Evolutionary conservation across 2,329 filamentous ascomycete genomes (phyloP).

Genomic region (Byssothecium circinans): DNA sequence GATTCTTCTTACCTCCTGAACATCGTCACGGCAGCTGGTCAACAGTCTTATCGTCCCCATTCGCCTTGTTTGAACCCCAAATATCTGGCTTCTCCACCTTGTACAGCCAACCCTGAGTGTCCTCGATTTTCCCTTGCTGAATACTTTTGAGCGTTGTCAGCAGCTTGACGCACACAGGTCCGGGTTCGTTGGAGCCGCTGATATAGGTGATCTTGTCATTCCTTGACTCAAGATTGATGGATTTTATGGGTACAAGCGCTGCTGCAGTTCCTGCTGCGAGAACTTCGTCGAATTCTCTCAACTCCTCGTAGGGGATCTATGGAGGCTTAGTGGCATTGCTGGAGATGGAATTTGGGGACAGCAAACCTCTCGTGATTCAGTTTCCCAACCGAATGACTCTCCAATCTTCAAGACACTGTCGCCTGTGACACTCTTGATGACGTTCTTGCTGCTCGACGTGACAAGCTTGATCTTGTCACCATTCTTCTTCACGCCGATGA

Average conservation of each 20-base stretch:
- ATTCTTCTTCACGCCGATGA: conserved; percentile 74
- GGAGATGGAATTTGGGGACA: conserved; percentile 17
- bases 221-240: conserved; percentile 72
- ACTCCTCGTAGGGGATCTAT: conserved; percentile 67
- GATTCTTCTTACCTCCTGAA: too few relatives aligned
- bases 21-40: conserved; percentile 35
- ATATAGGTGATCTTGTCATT: conserved; percentile 60
- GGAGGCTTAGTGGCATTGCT: not conserved
- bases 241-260: conserved; percentile 86
- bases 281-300: conserved; percentile 71
- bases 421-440: conserved; percentile 85
- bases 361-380: conserved; percentile 71
- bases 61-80: conserved; percentile 31
- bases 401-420: conserved; percentile 77
- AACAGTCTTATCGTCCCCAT: conserved; percentile 31
- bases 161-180: conserved; percentile 71
- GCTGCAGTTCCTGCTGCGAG: conserved; percentile 92
- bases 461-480: conserved; percentile 69
- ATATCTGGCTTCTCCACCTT: conserved; percentile 46
- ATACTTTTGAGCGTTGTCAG: conserved; percentile 79
- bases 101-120: conserved; percentile 73
- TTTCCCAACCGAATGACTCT: conserved; percentile 76
- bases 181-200: conserved; percentile 66
- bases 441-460: conserved; percentile 83
- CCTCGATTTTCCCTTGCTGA: conserved; percentile 77